These are phyloP conservation scores for Eucommia ulmoides DNA, from an alignment of 257 asterid species.

Conservation along the genomic window DNA sequence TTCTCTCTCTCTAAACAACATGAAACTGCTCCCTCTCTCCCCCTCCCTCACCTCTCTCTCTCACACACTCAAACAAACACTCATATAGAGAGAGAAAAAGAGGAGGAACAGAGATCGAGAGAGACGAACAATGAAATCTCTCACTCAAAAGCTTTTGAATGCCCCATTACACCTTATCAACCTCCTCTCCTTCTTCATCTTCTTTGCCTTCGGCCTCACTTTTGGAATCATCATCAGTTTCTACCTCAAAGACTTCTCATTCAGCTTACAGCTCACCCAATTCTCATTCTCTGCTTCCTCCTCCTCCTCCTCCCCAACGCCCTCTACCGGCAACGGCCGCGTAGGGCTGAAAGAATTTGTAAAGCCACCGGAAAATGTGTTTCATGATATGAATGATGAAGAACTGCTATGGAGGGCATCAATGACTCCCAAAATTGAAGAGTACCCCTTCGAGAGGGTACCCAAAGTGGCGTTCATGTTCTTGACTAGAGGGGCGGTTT, in stretches of 20 bases:
- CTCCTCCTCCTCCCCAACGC: slow-evolving; percentile 2
- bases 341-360: slow-evolving; percentile 5
- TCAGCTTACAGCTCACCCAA: slow-evolving; percentile 45
- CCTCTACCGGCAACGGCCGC: neutral
- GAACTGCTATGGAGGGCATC: slow-evolving; percentile 52
- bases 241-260: slow-evolving; percentile 34
- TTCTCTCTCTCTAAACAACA: too few species aligned
- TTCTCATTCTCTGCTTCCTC: slow-evolving; percentile 29
- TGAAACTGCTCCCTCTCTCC: too few species aligned
- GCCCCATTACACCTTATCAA: slow-evolving; percentile 20
- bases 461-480: slow-evolving; percentile 41
- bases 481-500: slow-evolving; percentile 25
- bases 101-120: neutral
- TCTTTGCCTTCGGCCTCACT: slow-evolving; percentile 41
- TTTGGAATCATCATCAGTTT: slow-evolving; percentile 38
- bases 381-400: slow-evolving; percentile 49
- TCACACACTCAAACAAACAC: too few species aligned
- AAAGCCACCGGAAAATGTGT: slow-evolving; percentile 14
- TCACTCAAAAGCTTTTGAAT: slow-evolving; percentile 5
- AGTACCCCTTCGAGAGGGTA: slow-evolving; percentile 16
- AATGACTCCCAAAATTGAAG: slow-evolving; percentile 26
- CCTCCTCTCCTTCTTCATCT: slow-evolving; percentile 24
- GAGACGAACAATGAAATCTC: slow-evolving; percentile 17
- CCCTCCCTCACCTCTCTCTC: too few species aligned
- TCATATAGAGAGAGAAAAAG: too few species aligned